Evolutionary conservation across 106 monocot genomes (phyloP).

Genomic region (Iris macrosiphon): DNA sequence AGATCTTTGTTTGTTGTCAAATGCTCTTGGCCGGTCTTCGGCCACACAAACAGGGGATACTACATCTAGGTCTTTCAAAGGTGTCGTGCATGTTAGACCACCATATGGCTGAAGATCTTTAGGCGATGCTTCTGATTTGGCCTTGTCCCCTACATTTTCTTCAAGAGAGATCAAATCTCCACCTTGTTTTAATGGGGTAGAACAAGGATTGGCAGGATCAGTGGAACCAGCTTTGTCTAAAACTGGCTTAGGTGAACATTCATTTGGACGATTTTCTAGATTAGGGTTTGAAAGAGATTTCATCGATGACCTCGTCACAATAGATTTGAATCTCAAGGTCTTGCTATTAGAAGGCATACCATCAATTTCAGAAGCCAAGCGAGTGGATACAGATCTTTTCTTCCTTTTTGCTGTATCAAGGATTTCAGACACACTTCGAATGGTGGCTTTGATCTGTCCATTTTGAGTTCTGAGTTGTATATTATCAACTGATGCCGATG

Average conservation of each 20-base stretch:
- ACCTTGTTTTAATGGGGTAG: constrained; percentile 9
- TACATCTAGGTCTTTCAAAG: constrained; percentile 15
- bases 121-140: constrained; percentile 13
- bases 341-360: constrained; percentile 5
- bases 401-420: constrained; percentile 33
- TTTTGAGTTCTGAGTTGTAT: constrained; percentile 4
- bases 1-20: constrained; percentile 17
- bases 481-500: constrained; percentile 3
- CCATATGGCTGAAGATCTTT: constrained; percentile 6
- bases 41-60: constrained; percentile 58
- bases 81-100: constrained; percentile 6
- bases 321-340: neutral
- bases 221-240: constrained; percentile 2
- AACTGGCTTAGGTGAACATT: neutral
- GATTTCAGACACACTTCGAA: constrained; percentile 29
- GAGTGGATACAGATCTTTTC: constrained; percentile 21
- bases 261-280: constrained; percentile 6
- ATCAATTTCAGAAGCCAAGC: neutral
- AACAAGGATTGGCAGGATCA: constrained; percentile 6
- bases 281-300: constrained; percentile 8
- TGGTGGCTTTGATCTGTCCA: constrained; percentile 9
- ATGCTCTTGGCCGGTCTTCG: constrained; percentile 12
- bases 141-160: constrained; percentile 19
- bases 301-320: constrained; percentile 24
- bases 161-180: neutral